Conservation (phyloP, 2,329 filamentous ascomycete species). For the Chrysosporium keratinophilum region DNA sequence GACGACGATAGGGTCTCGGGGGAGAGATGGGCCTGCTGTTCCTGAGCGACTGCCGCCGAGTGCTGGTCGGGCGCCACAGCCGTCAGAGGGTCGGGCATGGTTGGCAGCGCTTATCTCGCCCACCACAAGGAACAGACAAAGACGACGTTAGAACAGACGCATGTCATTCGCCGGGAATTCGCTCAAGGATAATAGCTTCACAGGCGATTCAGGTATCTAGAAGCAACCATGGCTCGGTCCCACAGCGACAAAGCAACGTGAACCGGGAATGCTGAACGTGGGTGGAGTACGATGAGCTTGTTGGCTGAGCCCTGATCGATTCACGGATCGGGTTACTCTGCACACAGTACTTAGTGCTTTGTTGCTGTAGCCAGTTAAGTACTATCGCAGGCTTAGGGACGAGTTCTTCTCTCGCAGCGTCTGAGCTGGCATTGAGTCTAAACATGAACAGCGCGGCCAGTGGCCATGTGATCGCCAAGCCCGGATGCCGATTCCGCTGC, state of each 20-base stretch:
- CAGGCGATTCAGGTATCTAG: not conserved
- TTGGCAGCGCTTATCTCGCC: not conserved
- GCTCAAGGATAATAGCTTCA: not conserved
- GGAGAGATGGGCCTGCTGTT: not conserved
- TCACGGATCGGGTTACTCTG: too few species aligned
- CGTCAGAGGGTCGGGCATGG: not conserved
- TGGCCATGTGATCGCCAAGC: too few species aligned
- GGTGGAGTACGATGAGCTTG: not conserved
- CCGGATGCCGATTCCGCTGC: too few species aligned
- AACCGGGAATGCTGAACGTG: not conserved
- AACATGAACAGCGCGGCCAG: too few species aligned
- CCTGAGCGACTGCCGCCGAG: not conserved
- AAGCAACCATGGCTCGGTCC: conserved; percentile 1
- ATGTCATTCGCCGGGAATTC: not conserved
- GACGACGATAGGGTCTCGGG: not conserved
- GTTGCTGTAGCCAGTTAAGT: too few species aligned
- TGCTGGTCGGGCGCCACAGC: conserved; percentile 7
- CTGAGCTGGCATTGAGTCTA: too few species aligned
- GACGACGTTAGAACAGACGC: not conserved
- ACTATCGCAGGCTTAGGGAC: too few species aligned
- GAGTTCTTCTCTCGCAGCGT: too few species aligned
- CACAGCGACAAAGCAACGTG: not conserved
- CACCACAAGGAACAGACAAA: too few species aligned
- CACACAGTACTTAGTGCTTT: too few species aligned
- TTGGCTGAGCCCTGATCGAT: not conserved